A percentile compares a stretch with the other conserved stretches of the same genome.
These are phyloP conservation scores for Plantago major DNA, from an alignment of 257 asterid genomes.

Conservation along the genomic window DNA sequence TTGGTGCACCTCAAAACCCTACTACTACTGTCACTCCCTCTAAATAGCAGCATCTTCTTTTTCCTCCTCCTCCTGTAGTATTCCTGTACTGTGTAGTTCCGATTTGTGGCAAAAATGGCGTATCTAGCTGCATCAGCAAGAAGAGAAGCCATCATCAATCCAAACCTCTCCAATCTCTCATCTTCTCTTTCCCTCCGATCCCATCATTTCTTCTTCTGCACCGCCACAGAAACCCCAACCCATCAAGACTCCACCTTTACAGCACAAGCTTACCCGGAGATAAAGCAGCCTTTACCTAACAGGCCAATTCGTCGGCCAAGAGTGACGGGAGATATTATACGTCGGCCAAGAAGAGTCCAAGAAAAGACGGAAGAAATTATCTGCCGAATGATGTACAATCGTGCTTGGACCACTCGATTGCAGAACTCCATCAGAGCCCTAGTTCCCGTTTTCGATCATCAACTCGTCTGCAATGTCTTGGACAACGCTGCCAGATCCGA, in stretches of 20 bases:
- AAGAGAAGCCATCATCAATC: slow-evolving; percentile 29
- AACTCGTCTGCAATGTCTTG: slow-evolving; percentile 75
- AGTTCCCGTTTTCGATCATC: slow-evolving; percentile 67
- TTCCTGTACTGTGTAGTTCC: too few species aligned
- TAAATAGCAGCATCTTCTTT: too few species aligned
- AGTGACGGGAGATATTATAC: too few species aligned
- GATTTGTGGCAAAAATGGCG: slow-evolving; percentile 30
- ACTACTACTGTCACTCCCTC: too few species aligned
- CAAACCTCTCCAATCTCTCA: slow-evolving; percentile 29
- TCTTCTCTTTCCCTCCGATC: slow-evolving; percentile 41
- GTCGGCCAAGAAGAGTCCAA: slow-evolving; percentile 32
- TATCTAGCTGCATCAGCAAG: slow-evolving; percentile 29
- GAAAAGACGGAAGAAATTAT: slow-evolving; percentile 65
- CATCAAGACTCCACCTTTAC: slow-evolving; percentile 12
- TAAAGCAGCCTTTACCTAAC: too few species aligned
- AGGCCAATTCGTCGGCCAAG: too few species aligned
- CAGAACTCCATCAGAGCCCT: slow-evolving; percentile 73
- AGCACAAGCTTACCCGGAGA: too few species aligned
- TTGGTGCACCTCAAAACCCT: too few species aligned
- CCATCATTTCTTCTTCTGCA: slow-evolving; percentile 42
- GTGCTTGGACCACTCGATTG: slow-evolving; percentile 88
- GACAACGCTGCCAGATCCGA: slow-evolving; percentile 61
- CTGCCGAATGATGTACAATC: slow-evolving; percentile 80
- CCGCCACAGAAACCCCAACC: slow-evolving; percentile 27
- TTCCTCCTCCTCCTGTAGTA: too few species aligned